Conservation (phyloP, 2,329 filamentous ascomycete species). For the Graphiopsis chlorocephala region DNA sequence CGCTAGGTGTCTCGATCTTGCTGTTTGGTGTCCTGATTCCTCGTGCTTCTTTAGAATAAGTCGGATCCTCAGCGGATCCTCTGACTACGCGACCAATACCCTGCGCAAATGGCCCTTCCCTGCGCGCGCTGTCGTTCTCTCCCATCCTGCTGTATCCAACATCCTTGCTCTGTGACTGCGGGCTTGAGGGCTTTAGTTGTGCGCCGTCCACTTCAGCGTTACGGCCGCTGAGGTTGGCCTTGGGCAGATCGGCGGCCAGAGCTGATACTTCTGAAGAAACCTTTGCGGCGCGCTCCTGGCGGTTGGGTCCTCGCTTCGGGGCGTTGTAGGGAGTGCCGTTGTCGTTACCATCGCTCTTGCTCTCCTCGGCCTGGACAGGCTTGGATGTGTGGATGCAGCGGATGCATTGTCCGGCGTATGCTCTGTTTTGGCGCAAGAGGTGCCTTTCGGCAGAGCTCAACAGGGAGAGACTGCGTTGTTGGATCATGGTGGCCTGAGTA, state of each 20-base stretch:
- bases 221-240: constrained; percentile 8
- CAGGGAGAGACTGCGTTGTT: constrained; percentile 2
- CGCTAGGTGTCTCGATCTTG: constrained; percentile 13
- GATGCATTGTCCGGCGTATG: constrained; percentile 21
- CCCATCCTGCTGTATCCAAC: constrained; percentile 23
- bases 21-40: constrained; percentile 15
- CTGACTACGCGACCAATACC: constrained; percentile 12
- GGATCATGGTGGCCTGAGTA: constrained; percentile 2
- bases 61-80: not conserved
- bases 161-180: constrained; percentile 12
- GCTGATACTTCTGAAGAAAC: constrained; percentile 28
- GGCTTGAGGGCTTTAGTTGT: constrained; percentile 3
- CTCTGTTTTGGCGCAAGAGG: constrained; percentile 22
- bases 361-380: constrained; percentile 14
- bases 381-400: constrained; percentile 25
- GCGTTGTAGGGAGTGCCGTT: constrained; percentile 17
- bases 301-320: constrained; percentile 22
- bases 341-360: not conserved
- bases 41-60: not conserved
- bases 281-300: constrained; percentile 28
- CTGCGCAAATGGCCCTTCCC: constrained; percentile 26
- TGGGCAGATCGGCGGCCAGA: constrained; percentile 19
- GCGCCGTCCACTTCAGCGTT: constrained; percentile 8
- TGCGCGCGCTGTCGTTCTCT: constrained; percentile 20
- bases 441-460: constrained; percentile 22